Conservation (phyloP, 1,284 basidiomycete species). For the Fistulinella staudtii region DNA sequence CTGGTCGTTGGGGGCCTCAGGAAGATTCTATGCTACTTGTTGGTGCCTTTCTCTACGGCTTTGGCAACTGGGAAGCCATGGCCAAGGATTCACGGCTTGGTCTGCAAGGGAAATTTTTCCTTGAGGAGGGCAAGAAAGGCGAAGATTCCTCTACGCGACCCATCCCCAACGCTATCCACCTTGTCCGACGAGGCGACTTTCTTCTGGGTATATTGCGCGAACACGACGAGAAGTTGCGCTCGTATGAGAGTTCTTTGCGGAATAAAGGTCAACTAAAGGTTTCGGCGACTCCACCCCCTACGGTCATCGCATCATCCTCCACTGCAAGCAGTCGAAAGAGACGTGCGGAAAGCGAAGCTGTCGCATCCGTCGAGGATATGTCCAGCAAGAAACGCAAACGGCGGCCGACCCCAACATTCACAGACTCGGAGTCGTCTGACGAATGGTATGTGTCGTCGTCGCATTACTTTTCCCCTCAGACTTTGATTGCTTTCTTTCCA, state of each 20-base stretch:
- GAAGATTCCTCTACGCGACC: slow-evolving; percentile 76
- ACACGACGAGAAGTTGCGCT: slow-evolving; percentile 87
- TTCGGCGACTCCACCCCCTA: slow-evolving; percentile 68
- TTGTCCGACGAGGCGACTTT: slow-evolving; percentile 96
- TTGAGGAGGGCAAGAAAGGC: slow-evolving; percentile 93
- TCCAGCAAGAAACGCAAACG: slow-evolving; percentile 73
- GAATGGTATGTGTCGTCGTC: slow-evolving; percentile 63
- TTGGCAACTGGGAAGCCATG: slow-evolving; percentile 97
- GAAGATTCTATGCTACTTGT: slow-evolving; percentile 95
- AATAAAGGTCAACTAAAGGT: slow-evolving; percentile 60
- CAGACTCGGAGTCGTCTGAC: slow-evolving; percentile 83
- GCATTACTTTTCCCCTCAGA: background rate
- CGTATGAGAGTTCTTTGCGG: slow-evolving; percentile 72
- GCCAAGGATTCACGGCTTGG: slow-evolving; percentile 83
- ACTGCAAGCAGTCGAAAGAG: slow-evolving; percentile 59
- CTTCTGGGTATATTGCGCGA: slow-evolving; percentile 86
- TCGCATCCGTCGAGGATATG: slow-evolving; percentile 71
- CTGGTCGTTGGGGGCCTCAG: slow-evolving; percentile 88
- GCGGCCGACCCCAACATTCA: slow-evolving; percentile 87
- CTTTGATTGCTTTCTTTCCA: slow-evolving; percentile 31
- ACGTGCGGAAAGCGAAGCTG: slow-evolving; percentile 77
- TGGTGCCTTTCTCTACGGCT: slow-evolving; percentile 91
- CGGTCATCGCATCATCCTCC: slow-evolving; percentile 61
- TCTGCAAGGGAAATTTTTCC: slow-evolving; percentile 92
- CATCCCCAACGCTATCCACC: slow-evolving; percentile 95